These are phyloP conservation scores for Crepidotus variabilis DNA, from an alignment of 768 basidiomycete species.

Conservation along the genomic window DNA sequence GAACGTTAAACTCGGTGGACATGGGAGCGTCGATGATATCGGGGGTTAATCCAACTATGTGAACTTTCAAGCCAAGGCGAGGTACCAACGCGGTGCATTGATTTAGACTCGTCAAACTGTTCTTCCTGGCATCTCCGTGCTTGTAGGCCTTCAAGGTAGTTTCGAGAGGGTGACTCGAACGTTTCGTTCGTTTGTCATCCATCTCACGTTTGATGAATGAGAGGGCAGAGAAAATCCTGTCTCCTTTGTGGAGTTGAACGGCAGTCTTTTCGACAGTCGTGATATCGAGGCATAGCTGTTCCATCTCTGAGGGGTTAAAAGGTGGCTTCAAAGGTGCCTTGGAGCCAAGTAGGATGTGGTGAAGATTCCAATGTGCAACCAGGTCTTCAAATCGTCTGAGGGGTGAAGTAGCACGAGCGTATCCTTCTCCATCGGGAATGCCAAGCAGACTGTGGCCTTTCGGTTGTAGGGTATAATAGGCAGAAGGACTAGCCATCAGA, in stretches of 20 bases:
- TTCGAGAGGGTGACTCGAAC: constrained; percentile 19
- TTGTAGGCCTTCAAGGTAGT: constrained; percentile 19
- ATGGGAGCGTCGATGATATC: constrained; percentile 6
- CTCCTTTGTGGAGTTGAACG: constrained; percentile 13
- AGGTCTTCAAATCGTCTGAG: constrained; percentile 83
- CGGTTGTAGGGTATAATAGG: constrained; percentile 48
- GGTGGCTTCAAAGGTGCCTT: constrained; percentile 28
- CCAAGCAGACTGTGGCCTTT: constrained; percentile 68
- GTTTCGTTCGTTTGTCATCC: constrained; percentile 21
- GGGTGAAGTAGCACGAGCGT: constrained; percentile 81
- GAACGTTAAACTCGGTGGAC: constrained; percentile 19
- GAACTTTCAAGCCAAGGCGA: constrained; percentile 16
- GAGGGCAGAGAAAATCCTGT: constrained; percentile 31
- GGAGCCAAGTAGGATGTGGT: constrained; percentile 56
- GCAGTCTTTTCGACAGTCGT: constrained; percentile 18
- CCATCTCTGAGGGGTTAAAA: constrained; percentile 46
- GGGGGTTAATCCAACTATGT: constrained; percentile 6
- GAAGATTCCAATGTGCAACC: constrained; percentile 91
- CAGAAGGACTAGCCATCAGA: constrained; percentile 31
- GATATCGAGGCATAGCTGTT: constrained; percentile 35
- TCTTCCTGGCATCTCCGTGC: constrained; percentile 4
- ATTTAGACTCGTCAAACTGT: background rate
- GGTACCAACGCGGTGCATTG: constrained; percentile 11
- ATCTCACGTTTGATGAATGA: constrained; percentile 36
- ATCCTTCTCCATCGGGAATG: constrained; percentile 71